These are phyloP conservation scores for Kazachstania africana DNA, from an alignment of 805 yeast species.

Conservation along the genomic window DNA sequence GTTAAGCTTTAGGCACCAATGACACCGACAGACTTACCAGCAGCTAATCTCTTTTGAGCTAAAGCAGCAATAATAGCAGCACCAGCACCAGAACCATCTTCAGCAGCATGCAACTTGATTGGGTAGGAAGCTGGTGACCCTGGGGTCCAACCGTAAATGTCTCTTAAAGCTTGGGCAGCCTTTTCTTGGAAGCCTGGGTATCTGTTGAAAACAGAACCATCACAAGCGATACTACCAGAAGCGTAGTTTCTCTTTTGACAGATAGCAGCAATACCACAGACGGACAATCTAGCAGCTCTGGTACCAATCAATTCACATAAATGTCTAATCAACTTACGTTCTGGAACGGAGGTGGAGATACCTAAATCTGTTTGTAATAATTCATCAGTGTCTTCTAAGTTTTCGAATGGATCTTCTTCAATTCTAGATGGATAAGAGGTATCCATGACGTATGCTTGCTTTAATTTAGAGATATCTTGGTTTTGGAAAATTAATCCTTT, in stretches of 20 bases:
- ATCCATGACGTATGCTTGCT: constrained; percentile 64
- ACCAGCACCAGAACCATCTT: constrained; percentile 98
- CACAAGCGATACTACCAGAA: constrained; percentile 87
- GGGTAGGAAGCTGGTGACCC: constrained; percentile 48
- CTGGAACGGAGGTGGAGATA: constrained; percentile 58
- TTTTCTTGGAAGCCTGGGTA: constrained; percentile 87
- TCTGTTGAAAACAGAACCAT: constrained; percentile 89
- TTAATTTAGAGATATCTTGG: constrained; percentile 56
- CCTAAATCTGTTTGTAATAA: constrained; percentile 49
- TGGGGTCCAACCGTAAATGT: constrained; percentile 70
- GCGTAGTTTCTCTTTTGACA: constrained; percentile 72
- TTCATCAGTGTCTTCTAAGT: constrained; percentile 61
- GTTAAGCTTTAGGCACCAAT: constrained; percentile 11
- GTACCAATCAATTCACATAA: constrained; percentile 81
- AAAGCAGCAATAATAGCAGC: constrained; percentile 97
- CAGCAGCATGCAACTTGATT: constrained; percentile 78
- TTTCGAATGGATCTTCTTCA: constrained; percentile 83
- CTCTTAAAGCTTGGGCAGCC: constrained; percentile 80
- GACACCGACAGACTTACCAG: constrained; percentile 59
- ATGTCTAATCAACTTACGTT: constrained; percentile 72
- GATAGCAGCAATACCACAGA: constrained; percentile 92
- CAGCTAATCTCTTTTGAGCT: constrained; percentile 65
- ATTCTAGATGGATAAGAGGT: constrained; percentile 79
- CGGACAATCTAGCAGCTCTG: constrained; percentile 84
- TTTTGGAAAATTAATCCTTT: constrained; percentile 55